These are phyloP conservation scores for Ascochyta viciae-villosae DNA, from an alignment of 2,329 filamentous ascomycete genomes.

Conservation along the genomic window DNA sequence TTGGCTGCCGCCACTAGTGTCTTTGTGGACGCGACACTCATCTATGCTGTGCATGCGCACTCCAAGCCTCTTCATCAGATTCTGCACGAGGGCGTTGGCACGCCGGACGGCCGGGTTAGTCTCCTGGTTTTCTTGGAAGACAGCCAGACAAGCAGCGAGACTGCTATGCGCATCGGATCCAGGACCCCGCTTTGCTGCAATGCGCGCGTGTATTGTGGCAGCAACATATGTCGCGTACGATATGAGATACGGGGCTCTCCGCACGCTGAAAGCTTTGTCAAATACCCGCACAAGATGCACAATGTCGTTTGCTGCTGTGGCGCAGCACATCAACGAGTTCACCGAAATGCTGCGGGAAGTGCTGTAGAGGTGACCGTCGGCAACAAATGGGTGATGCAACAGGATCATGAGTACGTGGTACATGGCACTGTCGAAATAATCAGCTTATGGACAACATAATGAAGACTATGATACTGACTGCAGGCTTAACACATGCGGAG, in stretches of 20 bases:
- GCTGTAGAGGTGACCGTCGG: slow-evolving; percentile 57
- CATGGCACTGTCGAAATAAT: slow-evolving; percentile 45
- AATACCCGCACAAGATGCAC: slow-evolving; percentile 55
- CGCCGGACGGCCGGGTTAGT: slow-evolving; percentile 59
- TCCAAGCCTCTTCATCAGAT: slow-evolving; percentile 56
- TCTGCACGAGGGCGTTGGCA: slow-evolving; percentile 55
- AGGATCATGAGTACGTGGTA: slow-evolving; percentile 62
- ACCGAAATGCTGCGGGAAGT: slow-evolving; percentile 51
- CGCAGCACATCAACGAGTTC: slow-evolving; percentile 55
- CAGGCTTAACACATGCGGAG: slow-evolving; percentile 46
- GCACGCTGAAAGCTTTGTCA: slow-evolving; percentile 54
- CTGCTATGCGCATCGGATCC: slow-evolving; percentile 48
- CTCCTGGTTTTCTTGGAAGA: slow-evolving; percentile 59
- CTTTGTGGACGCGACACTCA: slow-evolving; percentile 27
- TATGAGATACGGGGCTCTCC: slow-evolving; percentile 60
- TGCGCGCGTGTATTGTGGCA: slow-evolving; percentile 61
- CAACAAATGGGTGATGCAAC: slow-evolving; percentile 61
- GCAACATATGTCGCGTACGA: slow-evolving; percentile 64
- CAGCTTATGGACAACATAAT: neutral
- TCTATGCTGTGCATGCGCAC: slow-evolving; percentile 24
- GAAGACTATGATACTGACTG: slow-evolving; percentile 22
- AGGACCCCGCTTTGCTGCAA: slow-evolving; percentile 53
- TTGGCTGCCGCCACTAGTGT: slow-evolving; percentile 3
- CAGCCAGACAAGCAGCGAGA: slow-evolving; percentile 54
- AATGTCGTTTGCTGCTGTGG: slow-evolving; percentile 56